Conservation (phyloP, 179 eudicot genomes). For the Corrigiola litoralis region DNA sequence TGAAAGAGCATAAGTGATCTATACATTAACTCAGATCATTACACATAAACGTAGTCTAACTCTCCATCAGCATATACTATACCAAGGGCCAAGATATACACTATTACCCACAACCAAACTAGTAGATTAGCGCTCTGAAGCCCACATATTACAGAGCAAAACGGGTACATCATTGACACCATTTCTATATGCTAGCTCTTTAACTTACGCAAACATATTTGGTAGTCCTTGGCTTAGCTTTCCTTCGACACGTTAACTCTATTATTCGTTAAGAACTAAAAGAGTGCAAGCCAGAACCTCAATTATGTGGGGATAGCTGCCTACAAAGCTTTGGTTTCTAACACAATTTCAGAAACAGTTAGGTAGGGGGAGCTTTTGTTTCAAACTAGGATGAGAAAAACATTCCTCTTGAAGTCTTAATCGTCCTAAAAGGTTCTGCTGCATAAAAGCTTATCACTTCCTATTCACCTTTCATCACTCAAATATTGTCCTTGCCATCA, state of each 20-base stretch:
- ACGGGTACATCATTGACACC: background rate
- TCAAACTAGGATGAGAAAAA: slow-evolving; percentile 25
- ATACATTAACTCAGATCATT: too few species aligned
- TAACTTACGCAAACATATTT: background rate
- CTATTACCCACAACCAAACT: too few species aligned
- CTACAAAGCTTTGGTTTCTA: slow-evolving; percentile 19
- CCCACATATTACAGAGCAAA: too few species aligned
- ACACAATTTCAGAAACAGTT: slow-evolving; percentile 15
- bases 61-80: too few species aligned
- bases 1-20: too few species aligned
- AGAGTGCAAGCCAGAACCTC: slow-evolving; percentile 8
- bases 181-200: background rate
- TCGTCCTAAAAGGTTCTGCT: too few species aligned
- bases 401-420: slow-evolving; percentile 15
- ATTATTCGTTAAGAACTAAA: background rate
- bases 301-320: slow-evolving; percentile 17
- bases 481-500: too few species aligned
- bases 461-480: background rate
- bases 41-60: too few species aligned
- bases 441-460: too few species aligned
- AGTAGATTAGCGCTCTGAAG: too few species aligned
- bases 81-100: too few species aligned
- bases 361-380: slow-evolving; percentile 23
- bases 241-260: slow-evolving; percentile 3
- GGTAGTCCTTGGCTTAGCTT: slow-evolving; percentile 3